These are phyloP conservation scores for Podosphaera aphanis DNA, from an alignment of 2,329 filamentous ascomycete species.

Conservation along the genomic window DNA sequence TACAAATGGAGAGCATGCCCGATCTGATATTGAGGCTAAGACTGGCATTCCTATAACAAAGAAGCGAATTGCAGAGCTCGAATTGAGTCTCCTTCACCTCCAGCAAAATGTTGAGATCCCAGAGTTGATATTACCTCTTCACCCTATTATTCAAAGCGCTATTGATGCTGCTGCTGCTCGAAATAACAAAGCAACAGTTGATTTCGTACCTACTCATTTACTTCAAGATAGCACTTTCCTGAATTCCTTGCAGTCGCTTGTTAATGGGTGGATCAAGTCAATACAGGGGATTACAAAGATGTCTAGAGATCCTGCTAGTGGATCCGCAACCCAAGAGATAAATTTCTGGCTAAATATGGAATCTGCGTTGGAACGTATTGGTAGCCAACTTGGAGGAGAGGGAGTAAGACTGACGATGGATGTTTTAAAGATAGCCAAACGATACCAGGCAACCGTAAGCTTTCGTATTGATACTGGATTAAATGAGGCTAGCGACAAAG, in stretches of 20 bases:
- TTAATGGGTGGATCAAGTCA: slow-evolving; percentile 96
- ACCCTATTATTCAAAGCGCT: slow-evolving; percentile 68
- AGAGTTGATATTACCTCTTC: slow-evolving; percentile 65
- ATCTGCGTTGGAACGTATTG: slow-evolving; percentile 72
- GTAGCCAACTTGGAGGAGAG: slow-evolving; percentile 66
- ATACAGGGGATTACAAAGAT: slow-evolving; percentile 93
- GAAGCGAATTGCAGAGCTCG: slow-evolving; percentile 86
- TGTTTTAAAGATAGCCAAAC: slow-evolving; percentile 87
- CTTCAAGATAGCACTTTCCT: slow-evolving; percentile 77
- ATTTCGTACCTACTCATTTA: slow-evolving; percentile 52
- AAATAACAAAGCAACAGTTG: slow-evolving; percentile 46
- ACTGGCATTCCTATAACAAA: slow-evolving; percentile 93
- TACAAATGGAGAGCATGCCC: slow-evolving; percentile 39
- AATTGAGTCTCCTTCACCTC: slow-evolving; percentile 70
- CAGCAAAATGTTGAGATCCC: slow-evolving; percentile 98
- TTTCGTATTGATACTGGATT: slow-evolving; percentile 89
- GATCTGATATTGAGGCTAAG: slow-evolving; percentile 71
- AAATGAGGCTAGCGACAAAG: slow-evolving; percentile 86
- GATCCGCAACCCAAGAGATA: slow-evolving; percentile 86
- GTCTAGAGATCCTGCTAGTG: slow-evolving; percentile 52
- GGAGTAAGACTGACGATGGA: slow-evolving; percentile 81
- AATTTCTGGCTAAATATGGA: slow-evolving; percentile 99
- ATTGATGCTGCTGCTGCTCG: slow-evolving; percentile 52
- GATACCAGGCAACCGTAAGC: slow-evolving; percentile 91
- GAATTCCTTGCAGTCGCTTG: slow-evolving; percentile 77